A percentile compares a stretch with the other conserved stretches of the same genome.
phyloP scores from a whole-genome alignment of 108 stramenopile species.

The Nitzschia palea region DNA sequence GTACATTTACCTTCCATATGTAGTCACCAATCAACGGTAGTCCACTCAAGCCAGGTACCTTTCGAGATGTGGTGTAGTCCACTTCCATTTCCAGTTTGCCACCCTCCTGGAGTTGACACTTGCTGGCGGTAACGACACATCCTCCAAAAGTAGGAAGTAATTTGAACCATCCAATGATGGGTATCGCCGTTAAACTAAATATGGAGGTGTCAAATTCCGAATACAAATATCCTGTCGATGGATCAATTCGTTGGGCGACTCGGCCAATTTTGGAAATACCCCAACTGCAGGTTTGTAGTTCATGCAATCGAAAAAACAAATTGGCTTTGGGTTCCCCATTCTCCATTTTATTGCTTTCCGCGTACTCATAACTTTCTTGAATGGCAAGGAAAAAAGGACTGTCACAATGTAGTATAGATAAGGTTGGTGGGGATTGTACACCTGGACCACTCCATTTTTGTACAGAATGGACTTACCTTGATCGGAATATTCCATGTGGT shows the following conservation, averaged over 20 bases:
- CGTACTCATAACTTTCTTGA: conserved; percentile 83
- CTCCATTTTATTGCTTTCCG: conserved; percentile 56
- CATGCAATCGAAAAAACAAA: conserved; percentile 92
- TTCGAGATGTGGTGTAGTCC: conserved; percentile 80
- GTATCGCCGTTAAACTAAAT: conserved; percentile 85
- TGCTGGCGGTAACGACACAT: conserved; percentile 83
- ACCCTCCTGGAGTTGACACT: conserved; percentile 47
- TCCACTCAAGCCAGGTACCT: conserved; percentile 73
- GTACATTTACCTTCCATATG: conserved; percentile 85
- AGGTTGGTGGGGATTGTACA: too few relatives aligned
- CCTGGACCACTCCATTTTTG: too few relatives aligned
- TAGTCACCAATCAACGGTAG: conserved; percentile 65
- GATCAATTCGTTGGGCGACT: conserved; percentile 82
- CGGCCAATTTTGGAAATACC: conserved; percentile 87
- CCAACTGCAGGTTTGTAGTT: conserved; percentile 92
- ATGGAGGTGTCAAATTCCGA: conserved; percentile 81
- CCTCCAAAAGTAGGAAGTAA: conserved; percentile 94
- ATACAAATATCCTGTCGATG: conserved; percentile 55
- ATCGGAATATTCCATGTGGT: conserved; percentile 85
- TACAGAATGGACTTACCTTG: conserved; percentile 10
- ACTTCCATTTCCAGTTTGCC: conserved; percentile 76
- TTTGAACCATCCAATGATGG: conserved; percentile 89
- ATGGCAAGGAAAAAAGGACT: conserved; percentile 88
- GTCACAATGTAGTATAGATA: too few relatives aligned
- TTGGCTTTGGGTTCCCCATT: conserved; percentile 64